phyloP scores from a whole-genome alignment of 2,329 filamentous ascomycete species.

The Fusarium chuoi region DNA sequence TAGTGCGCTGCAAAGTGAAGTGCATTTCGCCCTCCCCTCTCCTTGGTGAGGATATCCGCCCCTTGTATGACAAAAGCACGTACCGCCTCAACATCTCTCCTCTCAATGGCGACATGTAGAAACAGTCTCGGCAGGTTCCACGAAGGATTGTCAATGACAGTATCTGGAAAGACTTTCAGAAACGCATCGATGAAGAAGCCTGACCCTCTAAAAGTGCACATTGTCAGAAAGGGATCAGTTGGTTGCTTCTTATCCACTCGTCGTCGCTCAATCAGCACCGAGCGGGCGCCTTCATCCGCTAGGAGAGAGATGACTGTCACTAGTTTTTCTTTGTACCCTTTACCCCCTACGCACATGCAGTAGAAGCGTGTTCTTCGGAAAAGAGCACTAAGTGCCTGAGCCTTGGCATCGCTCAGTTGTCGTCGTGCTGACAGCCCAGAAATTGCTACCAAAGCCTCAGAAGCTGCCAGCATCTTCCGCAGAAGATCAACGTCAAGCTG shows the following conservation, averaged over 20 bases:
- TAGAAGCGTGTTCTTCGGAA: background rate
- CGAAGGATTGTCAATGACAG: background rate
- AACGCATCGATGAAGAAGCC: background rate
- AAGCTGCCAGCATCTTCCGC: background rate
- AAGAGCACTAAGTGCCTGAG: background rate
- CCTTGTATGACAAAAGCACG: background rate
- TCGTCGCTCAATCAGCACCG: accelerated
- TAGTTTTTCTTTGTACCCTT: background rate
- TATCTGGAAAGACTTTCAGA: background rate
- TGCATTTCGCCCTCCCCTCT: background rate
- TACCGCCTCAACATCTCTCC: background rate
- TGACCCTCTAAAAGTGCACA: background rate
- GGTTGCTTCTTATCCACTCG: background rate
- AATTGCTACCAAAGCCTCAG: background rate
- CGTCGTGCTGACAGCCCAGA: background rate
- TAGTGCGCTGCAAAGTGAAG: background rate
- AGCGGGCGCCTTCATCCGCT: background rate
- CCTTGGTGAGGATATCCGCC: background rate
- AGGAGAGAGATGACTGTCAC: background rate
- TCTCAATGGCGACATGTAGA: background rate
- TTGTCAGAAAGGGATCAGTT: background rate
- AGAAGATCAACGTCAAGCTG: background rate
- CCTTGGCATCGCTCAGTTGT: background rate
- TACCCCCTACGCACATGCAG: background rate
- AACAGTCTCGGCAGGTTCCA: background rate